Base-by-base conservation (phyloP, 2,329 filamentous ascomycete species). In the Fonsecaea erecta region DNA sequence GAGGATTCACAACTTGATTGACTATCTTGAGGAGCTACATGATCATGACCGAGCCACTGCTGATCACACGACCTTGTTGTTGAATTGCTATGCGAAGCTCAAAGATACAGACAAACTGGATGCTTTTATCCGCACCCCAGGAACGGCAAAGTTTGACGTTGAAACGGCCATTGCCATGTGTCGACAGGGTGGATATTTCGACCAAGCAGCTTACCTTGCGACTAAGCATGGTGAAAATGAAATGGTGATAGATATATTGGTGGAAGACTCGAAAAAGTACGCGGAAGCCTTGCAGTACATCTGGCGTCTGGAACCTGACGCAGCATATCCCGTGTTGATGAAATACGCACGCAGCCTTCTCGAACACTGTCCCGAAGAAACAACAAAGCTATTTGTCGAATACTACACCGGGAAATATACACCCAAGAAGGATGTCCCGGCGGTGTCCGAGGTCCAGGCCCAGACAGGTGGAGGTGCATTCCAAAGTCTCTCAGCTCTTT, bases 81-180 rank as follows among this genome's bases (percentile, higher is more conserved):
- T 99, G 51, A 99, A 99, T 75, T 99, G 95, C 78, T 99, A 99
- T 75, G 95, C 95, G 0, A 99, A 99, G 75, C 81, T 98, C 16
- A 99, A 99, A 77, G 95, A 99, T 75, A 94, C 97, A 4, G 90
- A 93, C 63, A 99, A 99, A 79, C 83, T 99, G 6, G 94, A 99
- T 74, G 90, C 90, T 26, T 99, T 99, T 71, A 99, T 99, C 79
- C 96, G 96, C 75, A 93, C 93, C 30, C 93, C 94, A 0, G 93
- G 91, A 1, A 93, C 97, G 72, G 85, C 97, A 48, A 97, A 96
- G 73, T 99, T 99, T 73, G 95, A 99, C 75, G 83, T 98, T 2
- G 95, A 99, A 71, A 99, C 95, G 0, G 95, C 95, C 14, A 99
- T 99, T 69, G 88, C 90, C 1, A 97, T 99, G 93, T 99, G 95